These are phyloP conservation scores for Beauveria pseudobassiana DNA, from an alignment of 2,329 filamentous ascomycete genomes.

Conservation along the genomic window DNA sequence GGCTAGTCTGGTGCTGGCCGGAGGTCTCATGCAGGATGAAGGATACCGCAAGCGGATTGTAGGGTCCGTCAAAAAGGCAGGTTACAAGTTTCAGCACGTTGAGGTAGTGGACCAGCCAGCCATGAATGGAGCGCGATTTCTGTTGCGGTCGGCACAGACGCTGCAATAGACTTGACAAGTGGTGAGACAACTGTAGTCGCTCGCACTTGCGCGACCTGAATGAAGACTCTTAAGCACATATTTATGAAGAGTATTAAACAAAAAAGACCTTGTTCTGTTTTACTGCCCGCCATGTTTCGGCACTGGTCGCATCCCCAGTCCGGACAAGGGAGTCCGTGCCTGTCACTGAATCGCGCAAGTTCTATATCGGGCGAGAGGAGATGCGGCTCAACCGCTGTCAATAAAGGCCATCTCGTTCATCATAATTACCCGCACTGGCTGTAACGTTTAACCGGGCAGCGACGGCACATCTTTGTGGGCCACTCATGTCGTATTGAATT, in stretches of 20 bases:
- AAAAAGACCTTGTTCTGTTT: neutral
- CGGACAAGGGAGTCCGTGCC: neutral
- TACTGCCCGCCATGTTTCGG: neutral
- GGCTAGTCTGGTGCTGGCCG: constrained; percentile 16
- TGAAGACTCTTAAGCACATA: neutral
- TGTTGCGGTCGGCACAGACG: neutral
- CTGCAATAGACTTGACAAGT: neutral
- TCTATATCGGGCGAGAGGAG: constrained; percentile 7
- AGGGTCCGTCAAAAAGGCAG: constrained; percentile 7
- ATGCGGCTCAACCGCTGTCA: constrained; percentile 5
- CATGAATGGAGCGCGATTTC: constrained; percentile 12
- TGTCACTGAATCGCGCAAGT: constrained; percentile 1
- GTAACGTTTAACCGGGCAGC: constrained; percentile 11
- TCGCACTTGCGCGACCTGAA: neutral
- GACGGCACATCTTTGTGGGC: constrained; percentile 1
- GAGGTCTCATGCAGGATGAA: constrained; percentile 17
- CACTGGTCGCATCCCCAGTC: neutral
- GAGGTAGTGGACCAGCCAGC: constrained; percentile 14
- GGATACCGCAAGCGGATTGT: constrained; percentile 12
- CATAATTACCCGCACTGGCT: constrained; percentile 6
- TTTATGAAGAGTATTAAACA: neutral
- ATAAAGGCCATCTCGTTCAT: neutral
- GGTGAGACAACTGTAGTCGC: neutral
- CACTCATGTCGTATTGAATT: constrained; percentile 2
- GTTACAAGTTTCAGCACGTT: constrained; percentile 14